A percentile compares a stretch with the other conserved stretches of the same genome.
These are phyloP conservation scores for Vigna hirtella DNA, from an alignment of 306 rosid genomes.

Conservation along the genomic window DNA sequence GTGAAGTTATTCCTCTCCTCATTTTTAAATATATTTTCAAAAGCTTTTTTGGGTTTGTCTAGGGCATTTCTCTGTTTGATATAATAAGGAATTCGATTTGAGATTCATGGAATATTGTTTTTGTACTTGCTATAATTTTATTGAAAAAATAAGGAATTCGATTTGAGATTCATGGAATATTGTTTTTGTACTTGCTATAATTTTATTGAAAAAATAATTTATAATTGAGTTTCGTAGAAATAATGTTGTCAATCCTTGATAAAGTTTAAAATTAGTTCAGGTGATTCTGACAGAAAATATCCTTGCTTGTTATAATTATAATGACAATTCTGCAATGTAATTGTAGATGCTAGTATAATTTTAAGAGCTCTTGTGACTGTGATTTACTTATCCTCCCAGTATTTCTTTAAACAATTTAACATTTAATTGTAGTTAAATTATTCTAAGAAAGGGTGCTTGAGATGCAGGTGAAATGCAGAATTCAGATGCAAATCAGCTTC, in stretches of 20 bases:
- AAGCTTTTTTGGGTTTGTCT: background rate
- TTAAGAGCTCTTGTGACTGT: conserved; percentile 2
- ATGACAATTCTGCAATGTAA: conserved; percentile 17
- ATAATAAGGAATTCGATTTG: background rate
- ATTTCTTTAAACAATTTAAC: conserved; percentile 16
- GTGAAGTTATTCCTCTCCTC: conserved; percentile 1
- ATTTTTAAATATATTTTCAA: background rate
- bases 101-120: conserved; percentile 6
- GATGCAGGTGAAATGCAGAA: conserved; percentile 74
- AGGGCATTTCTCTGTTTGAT: background rate
- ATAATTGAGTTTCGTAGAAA: background rate
- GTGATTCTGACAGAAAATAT: conserved; percentile 7
- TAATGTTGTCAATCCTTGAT: conserved; percentile 23
- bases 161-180: conserved; percentile 5
- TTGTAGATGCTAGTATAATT: conserved; percentile 27
- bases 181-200: conserved; percentile 1
- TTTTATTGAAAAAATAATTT: conserved; percentile 8
- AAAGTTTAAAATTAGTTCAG: conserved; percentile 23
- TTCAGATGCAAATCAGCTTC: conserved; percentile 84
- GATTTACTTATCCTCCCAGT: conserved; percentile 4
- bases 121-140: conserved; percentile 1
- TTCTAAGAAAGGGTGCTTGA: conserved; percentile 44
- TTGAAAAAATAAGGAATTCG: conserved; percentile 2
- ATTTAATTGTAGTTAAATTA: conserved; percentile 30
- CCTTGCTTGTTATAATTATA: conserved; percentile 6